Percentiles rank a stretch among this genome's conserved stretches.
These are phyloP conservation scores for Paecilomyces sp. DNA, from an alignment of 2,329 filamentous ascomycete species.

Conservation along the genomic window DNA sequence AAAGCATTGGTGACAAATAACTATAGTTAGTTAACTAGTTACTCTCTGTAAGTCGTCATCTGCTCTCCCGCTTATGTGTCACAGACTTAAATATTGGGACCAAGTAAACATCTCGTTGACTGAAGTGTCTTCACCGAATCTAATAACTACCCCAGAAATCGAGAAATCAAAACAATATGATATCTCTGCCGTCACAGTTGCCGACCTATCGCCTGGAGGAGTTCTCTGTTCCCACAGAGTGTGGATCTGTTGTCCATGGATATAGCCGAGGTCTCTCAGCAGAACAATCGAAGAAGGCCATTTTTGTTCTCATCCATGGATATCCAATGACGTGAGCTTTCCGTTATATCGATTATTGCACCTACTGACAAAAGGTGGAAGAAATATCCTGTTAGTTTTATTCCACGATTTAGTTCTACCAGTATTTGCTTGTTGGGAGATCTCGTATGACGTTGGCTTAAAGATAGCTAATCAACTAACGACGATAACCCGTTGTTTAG, in stretches of 20 bases:
- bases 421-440: background rate
- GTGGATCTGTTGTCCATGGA: background rate
- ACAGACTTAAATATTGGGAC: background rate
- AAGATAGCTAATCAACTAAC: background rate
- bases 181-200: background rate
- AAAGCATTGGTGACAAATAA: background rate
- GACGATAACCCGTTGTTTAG: background rate
- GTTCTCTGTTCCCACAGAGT: background rate
- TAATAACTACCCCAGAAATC: background rate
- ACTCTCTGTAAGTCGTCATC: background rate
- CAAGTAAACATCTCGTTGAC: background rate
- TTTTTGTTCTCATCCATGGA: background rate
- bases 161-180: background rate
- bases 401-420: background rate
- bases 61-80: too few relatives aligned
- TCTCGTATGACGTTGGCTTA: background rate
- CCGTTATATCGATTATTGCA: background rate
- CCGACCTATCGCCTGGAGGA: background rate
- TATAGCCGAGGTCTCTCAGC: background rate
- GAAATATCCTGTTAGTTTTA: background rate
- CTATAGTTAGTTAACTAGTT: background rate
- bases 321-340: background rate
- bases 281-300: background rate
- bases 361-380: background rate
- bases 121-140: background rate